phyloP scores from a whole-genome alignment of 2,329 filamentous ascomycete genomes.

The Cladosporium sp. region DNA sequence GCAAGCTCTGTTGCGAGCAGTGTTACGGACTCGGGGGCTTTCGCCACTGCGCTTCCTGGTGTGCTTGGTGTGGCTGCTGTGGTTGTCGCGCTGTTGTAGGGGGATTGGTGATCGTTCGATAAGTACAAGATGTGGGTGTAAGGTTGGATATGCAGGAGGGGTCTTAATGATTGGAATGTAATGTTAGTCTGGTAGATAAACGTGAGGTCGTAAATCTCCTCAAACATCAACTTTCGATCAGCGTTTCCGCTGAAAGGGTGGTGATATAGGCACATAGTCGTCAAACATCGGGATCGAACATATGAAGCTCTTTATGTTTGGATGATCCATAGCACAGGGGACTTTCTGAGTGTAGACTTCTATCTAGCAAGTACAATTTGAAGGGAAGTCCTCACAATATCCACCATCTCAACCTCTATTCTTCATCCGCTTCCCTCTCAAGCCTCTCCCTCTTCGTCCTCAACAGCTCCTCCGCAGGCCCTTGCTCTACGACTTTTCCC shows the following conservation, averaged over 20 bases:
- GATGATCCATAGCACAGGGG: no score
- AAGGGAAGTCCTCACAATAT: background rate
- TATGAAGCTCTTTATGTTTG: no score
- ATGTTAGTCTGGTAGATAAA: background rate
- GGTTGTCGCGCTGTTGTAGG: constrained; percentile 6
- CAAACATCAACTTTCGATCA: no score
- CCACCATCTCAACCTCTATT: background rate
- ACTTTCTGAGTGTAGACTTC: background rate
- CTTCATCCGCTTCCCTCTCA: constrained; percentile 21
- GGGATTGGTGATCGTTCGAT: background rate
- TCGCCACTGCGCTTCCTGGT: constrained; percentile 5
- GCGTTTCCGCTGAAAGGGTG: no score
- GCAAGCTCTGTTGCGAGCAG: constrained; percentile 2
- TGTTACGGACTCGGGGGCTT: background rate
- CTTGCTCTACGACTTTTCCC: constrained; percentile 47
- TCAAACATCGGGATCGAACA: no score
- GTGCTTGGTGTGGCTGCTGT: constrained; percentile 5
- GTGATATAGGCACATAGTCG: no score
- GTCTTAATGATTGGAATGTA: background rate
- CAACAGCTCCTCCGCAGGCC: constrained; percentile 35
- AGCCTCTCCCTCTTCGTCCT: constrained; percentile 14
- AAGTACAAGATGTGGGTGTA: background rate
- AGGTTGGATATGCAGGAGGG: background rate
- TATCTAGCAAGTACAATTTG: background rate
- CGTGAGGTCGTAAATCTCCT: no score